Percentiles rank a stretch among this genome's conserved stretches.
Conservation (phyloP, 2,329 filamentous ascomycete genomes). For the Raffaelea deltoideospora region DNA sequence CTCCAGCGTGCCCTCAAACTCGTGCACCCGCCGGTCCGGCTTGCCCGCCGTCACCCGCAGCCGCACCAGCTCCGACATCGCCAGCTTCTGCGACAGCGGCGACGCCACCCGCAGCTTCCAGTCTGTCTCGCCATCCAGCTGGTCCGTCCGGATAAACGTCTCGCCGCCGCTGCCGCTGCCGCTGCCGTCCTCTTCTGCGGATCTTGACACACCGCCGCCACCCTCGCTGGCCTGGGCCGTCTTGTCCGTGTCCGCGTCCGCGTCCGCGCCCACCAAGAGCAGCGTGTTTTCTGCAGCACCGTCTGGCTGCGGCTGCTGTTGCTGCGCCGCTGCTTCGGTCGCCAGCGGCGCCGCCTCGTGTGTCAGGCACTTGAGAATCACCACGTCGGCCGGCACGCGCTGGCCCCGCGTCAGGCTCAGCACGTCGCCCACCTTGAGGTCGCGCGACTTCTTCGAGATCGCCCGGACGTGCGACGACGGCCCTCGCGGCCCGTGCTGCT, state of each 20-base stretch:
- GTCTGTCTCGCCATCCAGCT: constrained; percentile 93
- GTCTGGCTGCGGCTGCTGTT: too few species aligned
- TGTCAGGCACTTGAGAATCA: constrained; percentile 64
- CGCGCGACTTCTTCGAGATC: constrained; percentile 65
- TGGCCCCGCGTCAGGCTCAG: constrained; percentile 85
- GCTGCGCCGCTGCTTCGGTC: constrained; percentile 9
- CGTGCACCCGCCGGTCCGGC: constrained; percentile 86
- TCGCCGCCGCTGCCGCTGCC: constrained; percentile 48
- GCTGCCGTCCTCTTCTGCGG: constrained; percentile 2
- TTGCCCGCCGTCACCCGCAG: constrained; percentile 68
- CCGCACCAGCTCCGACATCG: constrained; percentile 54
- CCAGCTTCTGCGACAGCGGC: constrained; percentile 66
- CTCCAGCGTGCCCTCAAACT: constrained; percentile 82
- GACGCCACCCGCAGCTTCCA: constrained; percentile 93
- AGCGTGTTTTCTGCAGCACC: too few species aligned
- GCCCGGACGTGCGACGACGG: constrained; percentile 45
- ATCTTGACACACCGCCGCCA: too few species aligned
- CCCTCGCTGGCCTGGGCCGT: constrained; percentile 8
- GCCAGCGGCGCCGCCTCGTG: constrained; percentile 19
- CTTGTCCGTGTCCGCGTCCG: constrained; percentile 10
- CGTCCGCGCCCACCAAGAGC: constrained; percentile 1
- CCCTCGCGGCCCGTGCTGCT: constrained; percentile 3
- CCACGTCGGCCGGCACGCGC: constrained; percentile 82
- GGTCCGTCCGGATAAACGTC: constrained; percentile 93
- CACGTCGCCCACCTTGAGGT: constrained; percentile 90